Percentiles rank a stretch among this genome's conserved stretches.
These are phyloP conservation scores for Aspergillus asperescens DNA, from an alignment of 495 filamentous ascomycete species.

Conservation along the genomic window DNA sequence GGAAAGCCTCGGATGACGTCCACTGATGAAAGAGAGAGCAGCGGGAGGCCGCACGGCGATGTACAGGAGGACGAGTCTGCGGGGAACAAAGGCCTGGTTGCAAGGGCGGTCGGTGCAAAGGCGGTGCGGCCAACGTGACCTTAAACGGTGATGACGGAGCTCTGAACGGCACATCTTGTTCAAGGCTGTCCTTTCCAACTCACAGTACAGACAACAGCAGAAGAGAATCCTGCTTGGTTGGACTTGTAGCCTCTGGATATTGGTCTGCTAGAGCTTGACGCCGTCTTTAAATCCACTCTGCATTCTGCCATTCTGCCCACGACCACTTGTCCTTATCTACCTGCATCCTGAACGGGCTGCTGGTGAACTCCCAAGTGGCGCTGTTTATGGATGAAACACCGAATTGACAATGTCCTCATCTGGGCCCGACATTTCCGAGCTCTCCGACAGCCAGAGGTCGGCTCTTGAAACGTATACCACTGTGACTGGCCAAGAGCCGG, in stretches of 20 bases:
- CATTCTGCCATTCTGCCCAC: not conserved
- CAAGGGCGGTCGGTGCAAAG: constrained; percentile 8
- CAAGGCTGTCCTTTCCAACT: not conserved
- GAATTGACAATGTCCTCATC: constrained; percentile 36
- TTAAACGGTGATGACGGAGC: constrained; percentile 19
- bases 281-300: too few species aligned
- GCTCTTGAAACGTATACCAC: constrained; percentile 82
- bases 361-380: not conserved
- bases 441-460: constrained; percentile 69
- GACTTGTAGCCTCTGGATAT: not conserved
- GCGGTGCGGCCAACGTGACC: constrained; percentile 21
- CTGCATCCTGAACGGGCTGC: not conserved
- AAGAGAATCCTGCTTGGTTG: not conserved
- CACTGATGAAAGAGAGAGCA: constrained; percentile 12
- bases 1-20: constrained; percentile 14
- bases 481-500: constrained; percentile 76
- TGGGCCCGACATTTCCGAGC: constrained; percentile 57
- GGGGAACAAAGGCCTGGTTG: constrained; percentile 4
- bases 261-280: not conserved
- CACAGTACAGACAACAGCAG: not conserved
- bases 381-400: constrained; percentile 17
- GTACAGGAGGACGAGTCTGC: constrained; percentile 10
- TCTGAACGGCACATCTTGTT: constrained; percentile 11
- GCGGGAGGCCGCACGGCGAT: constrained; percentile 20
- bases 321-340: not conserved